A percentile compares a stretch with the other conserved stretches of the same genome.
These are phyloP conservation scores for Vaccinium darrowii DNA, from an alignment of 148 eudicot species.

Conservation along the genomic window DNA sequence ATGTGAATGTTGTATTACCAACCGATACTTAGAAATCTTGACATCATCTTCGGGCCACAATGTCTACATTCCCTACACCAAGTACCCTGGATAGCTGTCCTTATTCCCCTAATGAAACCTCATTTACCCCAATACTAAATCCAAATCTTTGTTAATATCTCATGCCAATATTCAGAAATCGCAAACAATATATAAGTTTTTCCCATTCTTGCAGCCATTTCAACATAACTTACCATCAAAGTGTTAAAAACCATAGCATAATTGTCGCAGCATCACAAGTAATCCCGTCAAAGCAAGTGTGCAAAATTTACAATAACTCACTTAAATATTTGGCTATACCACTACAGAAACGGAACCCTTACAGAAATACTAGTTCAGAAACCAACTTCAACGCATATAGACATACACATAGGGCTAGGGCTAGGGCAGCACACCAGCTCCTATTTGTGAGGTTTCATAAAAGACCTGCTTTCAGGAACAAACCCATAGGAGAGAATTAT, in stretches of 20 bases:
- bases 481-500: neutral
- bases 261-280: neutral
- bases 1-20: neutral
- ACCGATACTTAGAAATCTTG: neutral
- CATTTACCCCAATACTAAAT: neutral
- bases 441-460: neutral
- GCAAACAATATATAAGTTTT: neutral
- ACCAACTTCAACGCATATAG: neutral
- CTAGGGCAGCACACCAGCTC: neutral
- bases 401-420: neutral
- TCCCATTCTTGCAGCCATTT: neutral
- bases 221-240: neutral
- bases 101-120: neutral
- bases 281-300: neutral
- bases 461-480: neutral
- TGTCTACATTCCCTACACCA: neutral
- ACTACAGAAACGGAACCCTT: neutral
- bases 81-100: neutral
- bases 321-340: neutral
- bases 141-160: neutral
- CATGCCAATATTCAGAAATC: neutral
- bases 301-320: neutral
- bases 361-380: neutral
- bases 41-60: neutral
- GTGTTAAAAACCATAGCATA: neutral